phyloP scores from a whole-genome alignment of 2,329 filamentous ascomycete species.

The Dactylellina drechsleri region DNA sequence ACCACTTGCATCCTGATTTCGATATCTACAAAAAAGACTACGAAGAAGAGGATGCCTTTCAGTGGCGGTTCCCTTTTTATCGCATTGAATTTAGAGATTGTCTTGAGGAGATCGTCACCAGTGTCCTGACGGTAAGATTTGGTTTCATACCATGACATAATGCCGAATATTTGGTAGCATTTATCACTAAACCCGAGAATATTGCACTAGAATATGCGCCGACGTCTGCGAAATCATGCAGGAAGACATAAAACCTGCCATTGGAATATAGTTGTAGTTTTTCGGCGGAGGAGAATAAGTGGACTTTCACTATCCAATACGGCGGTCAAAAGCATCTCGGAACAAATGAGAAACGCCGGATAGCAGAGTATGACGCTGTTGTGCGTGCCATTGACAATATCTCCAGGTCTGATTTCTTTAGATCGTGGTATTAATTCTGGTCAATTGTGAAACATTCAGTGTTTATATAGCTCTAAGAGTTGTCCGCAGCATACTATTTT shows the following conservation, averaged over 20 bases:
- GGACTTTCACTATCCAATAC: slow-evolving; percentile 9
- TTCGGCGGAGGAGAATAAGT: background rate
- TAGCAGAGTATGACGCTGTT: slow-evolving; percentile 28
- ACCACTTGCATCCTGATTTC: slow-evolving; percentile 5
- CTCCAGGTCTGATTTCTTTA: too few relatives aligned
- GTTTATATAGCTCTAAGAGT: too few relatives aligned
- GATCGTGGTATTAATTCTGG: too few relatives aligned
- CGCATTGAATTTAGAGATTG: background rate
- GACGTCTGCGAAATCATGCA: background rate
- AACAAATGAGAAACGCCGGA: slow-evolving; percentile 2
- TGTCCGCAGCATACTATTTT: too few relatives aligned
- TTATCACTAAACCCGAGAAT: background rate
- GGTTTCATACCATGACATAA: background rate
- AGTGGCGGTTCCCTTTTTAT: background rate
- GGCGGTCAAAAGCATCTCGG: background rate
- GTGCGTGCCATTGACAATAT: background rate
- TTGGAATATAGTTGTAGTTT: slow-evolving; percentile 1
- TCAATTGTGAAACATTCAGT: too few relatives aligned
- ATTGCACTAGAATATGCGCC: slow-evolving; percentile 28
- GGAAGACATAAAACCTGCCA: background rate
- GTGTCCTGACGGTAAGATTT: slow-evolving; percentile 12
- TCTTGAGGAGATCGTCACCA: background rate
- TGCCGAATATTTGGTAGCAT: background rate
- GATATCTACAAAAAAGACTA: slow-evolving; percentile 1
- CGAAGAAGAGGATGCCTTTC: slow-evolving; percentile 12